These are phyloP conservation scores for Suillus ampliporus DNA, from an alignment of 768 basidiomycete genomes.

Conservation along the genomic window DNA sequence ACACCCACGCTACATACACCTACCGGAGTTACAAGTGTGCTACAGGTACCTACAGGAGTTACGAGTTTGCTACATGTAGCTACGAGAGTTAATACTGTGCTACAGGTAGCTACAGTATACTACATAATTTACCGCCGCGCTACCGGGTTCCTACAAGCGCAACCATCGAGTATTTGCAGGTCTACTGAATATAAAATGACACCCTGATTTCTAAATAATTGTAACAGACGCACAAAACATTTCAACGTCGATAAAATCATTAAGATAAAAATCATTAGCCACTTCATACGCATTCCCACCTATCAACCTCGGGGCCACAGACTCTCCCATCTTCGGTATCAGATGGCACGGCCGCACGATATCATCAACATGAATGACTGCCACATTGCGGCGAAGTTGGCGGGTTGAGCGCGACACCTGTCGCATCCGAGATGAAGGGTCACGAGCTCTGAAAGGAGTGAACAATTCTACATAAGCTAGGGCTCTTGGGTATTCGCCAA, in stretches of 20 bases:
- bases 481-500: constrained; percentile 13
- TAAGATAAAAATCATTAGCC: constrained; percentile 9
- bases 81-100: too few species aligned
- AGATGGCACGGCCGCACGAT: constrained; percentile 12
- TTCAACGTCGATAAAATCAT: constrained; percentile 8
- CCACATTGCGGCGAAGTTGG: constrained; percentile 2
- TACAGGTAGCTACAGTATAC: too few species aligned
- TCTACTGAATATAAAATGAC: too few species aligned
- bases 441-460: constrained; percentile 16
- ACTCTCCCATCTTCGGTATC: constrained; percentile 20
- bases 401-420: constrained; percentile 10
- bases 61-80: too few species aligned
- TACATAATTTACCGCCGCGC: too few species aligned
- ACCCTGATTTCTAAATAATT: too few species aligned
- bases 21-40: too few species aligned
- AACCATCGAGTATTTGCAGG: too few species aligned
- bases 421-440: constrained; percentile 3
- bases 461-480: constrained; percentile 35
- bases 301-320: constrained; percentile 18
- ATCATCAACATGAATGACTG: constrained; percentile 5
- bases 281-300: constrained; percentile 2
- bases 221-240: too few species aligned
- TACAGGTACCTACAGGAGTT: too few species aligned
- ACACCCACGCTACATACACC: too few species aligned
- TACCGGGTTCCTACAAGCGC: too few species aligned